Evolutionary conservation across 768 basidiomycete genomes (phyloP).

Genomic region (Lentinus tigrinus): DNA sequence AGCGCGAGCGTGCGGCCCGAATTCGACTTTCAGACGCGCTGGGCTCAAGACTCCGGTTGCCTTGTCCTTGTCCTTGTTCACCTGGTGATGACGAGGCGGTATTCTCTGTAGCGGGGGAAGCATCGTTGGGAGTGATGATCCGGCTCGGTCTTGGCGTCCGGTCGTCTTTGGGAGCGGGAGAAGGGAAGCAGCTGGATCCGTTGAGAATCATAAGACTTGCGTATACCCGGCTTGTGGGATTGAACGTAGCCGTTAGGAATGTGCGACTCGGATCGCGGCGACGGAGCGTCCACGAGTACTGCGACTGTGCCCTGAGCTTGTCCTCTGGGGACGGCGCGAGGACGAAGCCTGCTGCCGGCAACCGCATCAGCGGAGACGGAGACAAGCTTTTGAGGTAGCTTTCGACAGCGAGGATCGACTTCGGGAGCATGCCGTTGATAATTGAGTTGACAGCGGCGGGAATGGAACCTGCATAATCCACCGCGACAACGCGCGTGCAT

Average conservation of each 20-base stretch:
- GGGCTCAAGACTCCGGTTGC: conserved; percentile 1
- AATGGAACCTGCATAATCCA: conserved; percentile 85
- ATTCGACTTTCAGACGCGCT: conserved; percentile 9
- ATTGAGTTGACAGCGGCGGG: conserved; percentile 83
- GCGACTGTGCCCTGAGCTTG: conserved; percentile 36
- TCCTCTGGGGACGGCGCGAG: conserved; percentile 53
- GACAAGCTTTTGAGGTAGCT: conserved; percentile 63
- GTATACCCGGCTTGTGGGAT: conserved; percentile 50
- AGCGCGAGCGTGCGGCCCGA: conserved; percentile 31
- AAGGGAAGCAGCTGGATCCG: conserved; percentile 20
- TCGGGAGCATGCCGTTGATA: conserved; percentile 77
- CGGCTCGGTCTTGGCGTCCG: conserved; percentile 42
- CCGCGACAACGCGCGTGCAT: conserved; percentile 79
- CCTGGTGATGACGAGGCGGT: background rate
- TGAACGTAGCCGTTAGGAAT: conserved; percentile 55
- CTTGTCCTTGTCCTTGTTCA: background rate
- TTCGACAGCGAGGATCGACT: conserved; percentile 73
- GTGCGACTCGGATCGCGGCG: conserved; percentile 57
- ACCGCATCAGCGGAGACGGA: conserved; percentile 63
- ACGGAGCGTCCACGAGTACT: conserved; percentile 56
- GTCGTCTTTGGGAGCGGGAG: conserved; percentile 29
- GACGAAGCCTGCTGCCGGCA: conserved; percentile 65
- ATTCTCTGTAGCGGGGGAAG: background rate
- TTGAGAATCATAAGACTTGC: conserved; percentile 49
- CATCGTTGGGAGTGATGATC: conserved; percentile 18